Percentiles rank a stretch among this genome's conserved stretches.
phyloP scores from a whole-genome alignment of 1,284 basidiomycete species.

The Fomitiporia mediterranea region DNA sequence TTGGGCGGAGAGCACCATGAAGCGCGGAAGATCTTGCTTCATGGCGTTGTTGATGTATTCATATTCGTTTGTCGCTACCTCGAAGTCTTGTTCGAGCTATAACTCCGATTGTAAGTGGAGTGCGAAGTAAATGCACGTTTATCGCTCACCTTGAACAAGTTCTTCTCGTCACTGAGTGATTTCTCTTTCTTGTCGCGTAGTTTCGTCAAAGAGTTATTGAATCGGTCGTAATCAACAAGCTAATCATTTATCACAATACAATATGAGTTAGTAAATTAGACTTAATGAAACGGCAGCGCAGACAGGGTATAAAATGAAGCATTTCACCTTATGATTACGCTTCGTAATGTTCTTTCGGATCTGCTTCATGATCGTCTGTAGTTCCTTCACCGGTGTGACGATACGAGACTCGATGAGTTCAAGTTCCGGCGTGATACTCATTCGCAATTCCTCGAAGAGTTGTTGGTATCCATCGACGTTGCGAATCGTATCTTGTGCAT shows the following conservation, averaged over 20 bases:
- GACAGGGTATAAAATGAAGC: background rate
- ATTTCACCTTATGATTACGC: slow-evolving; percentile 86
- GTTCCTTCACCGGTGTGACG: slow-evolving; percentile 83
- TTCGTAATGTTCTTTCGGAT: slow-evolving; percentile 95
- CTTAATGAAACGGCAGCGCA: background rate
- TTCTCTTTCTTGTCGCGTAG: slow-evolving; percentile 97
- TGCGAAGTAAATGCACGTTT: background rate
- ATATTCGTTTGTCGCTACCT: slow-evolving; percentile 91
- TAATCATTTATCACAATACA: slow-evolving; percentile 29
- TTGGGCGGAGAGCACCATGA: slow-evolving; percentile 81
- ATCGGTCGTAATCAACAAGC: slow-evolving; percentile 93
- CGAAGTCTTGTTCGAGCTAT: slow-evolving; percentile 94
- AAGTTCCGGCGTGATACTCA: slow-evolving; percentile 83
- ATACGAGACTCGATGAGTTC: slow-evolving; percentile 93
- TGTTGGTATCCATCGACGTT: slow-evolving; percentile 71
- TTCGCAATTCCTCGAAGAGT: slow-evolving; percentile 80
- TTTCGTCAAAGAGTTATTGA: slow-evolving; percentile 94
- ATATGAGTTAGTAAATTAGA: slow-evolving; percentile 8
- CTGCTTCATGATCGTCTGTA: slow-evolving; percentile 80
- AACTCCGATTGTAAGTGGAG: background rate
- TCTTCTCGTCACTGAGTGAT: slow-evolving; percentile 89
- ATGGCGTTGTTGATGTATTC: slow-evolving; percentile 93
- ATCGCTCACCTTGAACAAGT: slow-evolving; percentile 76
- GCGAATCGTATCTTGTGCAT: slow-evolving; percentile 73
- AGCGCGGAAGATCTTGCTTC: slow-evolving; percentile 90